Conservation (phyloP, 1,139 yeast species). For the Zhuliangozyma blackwelliae region DNA sequence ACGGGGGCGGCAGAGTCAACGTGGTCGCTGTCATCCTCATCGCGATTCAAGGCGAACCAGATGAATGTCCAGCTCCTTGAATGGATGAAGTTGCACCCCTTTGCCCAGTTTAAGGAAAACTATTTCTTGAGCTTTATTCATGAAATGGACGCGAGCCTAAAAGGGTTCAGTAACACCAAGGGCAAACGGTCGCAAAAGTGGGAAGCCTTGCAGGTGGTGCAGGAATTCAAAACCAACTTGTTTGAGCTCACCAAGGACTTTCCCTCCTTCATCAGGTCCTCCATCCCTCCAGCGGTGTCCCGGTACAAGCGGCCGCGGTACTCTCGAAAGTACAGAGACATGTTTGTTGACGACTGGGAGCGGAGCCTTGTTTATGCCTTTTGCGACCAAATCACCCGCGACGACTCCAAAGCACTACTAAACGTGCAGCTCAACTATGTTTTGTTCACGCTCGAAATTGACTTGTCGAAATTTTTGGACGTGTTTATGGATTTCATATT, state of each 20-base stretch:
- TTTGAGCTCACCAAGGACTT: conserved; percentile 12
- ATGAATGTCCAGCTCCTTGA: conserved; percentile 30
- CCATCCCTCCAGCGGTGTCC: no score
- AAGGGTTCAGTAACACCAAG: conserved; percentile 8
- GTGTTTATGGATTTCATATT: conserved; percentile 10
- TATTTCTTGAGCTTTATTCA: conserved; percentile 18
- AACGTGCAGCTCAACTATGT: conserved; percentile 37
- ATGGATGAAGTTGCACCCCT: conserved; percentile 40
- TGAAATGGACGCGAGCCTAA: conserved; percentile 11
- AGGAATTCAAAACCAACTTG: conserved; percentile 15
- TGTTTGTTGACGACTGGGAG: conserved; percentile 14
- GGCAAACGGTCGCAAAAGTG: conserved; percentile 11
- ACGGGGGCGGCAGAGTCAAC: not conserved
- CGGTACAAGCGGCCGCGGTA: conserved; percentile 1
- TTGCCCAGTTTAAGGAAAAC: conserved; percentile 26
- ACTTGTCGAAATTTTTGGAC: conserved; percentile 23
- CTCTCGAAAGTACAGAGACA: conserved; percentile 6
- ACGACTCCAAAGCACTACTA: conserved; percentile 15
- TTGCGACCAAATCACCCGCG: conserved; percentile 22
- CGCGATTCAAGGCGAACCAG: conserved; percentile 15
- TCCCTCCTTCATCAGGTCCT: no score
- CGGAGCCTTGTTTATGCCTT: conserved; percentile 12
- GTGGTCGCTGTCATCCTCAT: conserved; percentile 4
- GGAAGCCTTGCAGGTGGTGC: conserved; percentile 15
- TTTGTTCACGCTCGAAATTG: conserved; percentile 28